A percentile compares a stretch with the other conserved stretches of the same genome.
Conservation (phyloP, 2,329 filamentous ascomycete genomes). For the Botrytis fragariae region DNA sequence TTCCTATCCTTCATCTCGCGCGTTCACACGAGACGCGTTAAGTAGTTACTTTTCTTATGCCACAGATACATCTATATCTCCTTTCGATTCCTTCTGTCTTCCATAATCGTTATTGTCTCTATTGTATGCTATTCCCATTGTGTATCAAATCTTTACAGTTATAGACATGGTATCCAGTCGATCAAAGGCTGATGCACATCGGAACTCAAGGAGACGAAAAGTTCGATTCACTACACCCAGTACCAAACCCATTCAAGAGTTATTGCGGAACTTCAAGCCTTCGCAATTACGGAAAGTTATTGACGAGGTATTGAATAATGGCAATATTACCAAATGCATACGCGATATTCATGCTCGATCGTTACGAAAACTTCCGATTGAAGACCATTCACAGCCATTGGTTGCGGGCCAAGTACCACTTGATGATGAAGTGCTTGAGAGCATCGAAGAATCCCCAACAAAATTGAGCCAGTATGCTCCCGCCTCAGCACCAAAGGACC, state of each 20-base stretch:
- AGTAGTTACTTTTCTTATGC: not conserved
- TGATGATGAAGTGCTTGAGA: not conserved
- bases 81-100: not conserved
- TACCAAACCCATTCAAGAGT: not conserved
- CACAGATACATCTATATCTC: not conserved
- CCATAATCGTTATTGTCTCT: not conserved
- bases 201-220: not conserved
- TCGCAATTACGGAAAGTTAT: constrained; percentile 8
- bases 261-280: constrained; percentile 1
- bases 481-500: not conserved
- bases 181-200: not conserved
- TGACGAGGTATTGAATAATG: not conserved
- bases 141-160: not conserved
- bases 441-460: constrained; percentile 3
- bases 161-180: not conserved
- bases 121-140: not conserved
- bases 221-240: not conserved
- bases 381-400: not conserved
- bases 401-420: not conserved
- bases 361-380: not conserved
- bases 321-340: constrained; percentile 2
- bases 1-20: not conserved
- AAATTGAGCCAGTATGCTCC: not conserved
- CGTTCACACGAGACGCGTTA: not conserved
- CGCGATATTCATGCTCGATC: constrained; percentile 9